These are phyloP conservation scores for Volutella citrinella DNA, from an alignment of 2,329 filamentous ascomycete species.

Conservation along the genomic window DNA sequence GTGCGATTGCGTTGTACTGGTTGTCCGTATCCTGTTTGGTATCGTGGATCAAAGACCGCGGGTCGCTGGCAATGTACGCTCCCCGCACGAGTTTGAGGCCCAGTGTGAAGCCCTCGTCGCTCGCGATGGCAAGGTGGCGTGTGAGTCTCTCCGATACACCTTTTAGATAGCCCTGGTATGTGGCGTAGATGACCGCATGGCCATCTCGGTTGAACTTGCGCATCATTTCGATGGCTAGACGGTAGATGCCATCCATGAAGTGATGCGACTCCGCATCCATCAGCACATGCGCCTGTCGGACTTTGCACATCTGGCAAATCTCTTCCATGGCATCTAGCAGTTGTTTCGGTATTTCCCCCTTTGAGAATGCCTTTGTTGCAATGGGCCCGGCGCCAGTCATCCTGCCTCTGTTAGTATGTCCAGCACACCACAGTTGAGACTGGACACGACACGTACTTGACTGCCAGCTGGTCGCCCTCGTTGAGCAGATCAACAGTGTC, in stretches of 20 bases:
- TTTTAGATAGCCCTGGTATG: conserved; percentile 57
- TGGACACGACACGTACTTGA: conserved; percentile 32
- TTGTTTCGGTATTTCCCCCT: conserved; percentile 32
- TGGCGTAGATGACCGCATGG: conserved; percentile 41
- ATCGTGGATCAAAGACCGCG: conserved; percentile 47
- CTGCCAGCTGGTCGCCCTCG: conserved; percentile 33
- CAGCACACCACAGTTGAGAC: no score
- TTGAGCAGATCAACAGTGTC: conserved; percentile 30
- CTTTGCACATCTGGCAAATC: conserved; percentile 35
- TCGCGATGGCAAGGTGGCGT: conserved; percentile 42
- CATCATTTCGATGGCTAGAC: conserved; percentile 33
- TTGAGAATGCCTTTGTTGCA: conserved; percentile 37
- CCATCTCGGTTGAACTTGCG: conserved; percentile 37
- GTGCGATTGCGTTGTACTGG: conserved; percentile 48
- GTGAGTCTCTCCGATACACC: conserved; percentile 39
- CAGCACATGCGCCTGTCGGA: conserved; percentile 39
- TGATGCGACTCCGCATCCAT: conserved; percentile 45
- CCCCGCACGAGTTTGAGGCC: conserved; percentile 57
- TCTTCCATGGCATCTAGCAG: conserved; percentile 40
- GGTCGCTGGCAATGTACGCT: conserved; percentile 52
- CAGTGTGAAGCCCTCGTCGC: conserved; percentile 46
- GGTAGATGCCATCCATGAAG: conserved; percentile 38
- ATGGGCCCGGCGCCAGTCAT: conserved; percentile 40
- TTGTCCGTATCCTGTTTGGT: conserved; percentile 51
- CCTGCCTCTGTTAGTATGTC: conserved; percentile 17